Conservation (phyloP, 441 rosid species). For the Syzygium malaccense region DNA sequence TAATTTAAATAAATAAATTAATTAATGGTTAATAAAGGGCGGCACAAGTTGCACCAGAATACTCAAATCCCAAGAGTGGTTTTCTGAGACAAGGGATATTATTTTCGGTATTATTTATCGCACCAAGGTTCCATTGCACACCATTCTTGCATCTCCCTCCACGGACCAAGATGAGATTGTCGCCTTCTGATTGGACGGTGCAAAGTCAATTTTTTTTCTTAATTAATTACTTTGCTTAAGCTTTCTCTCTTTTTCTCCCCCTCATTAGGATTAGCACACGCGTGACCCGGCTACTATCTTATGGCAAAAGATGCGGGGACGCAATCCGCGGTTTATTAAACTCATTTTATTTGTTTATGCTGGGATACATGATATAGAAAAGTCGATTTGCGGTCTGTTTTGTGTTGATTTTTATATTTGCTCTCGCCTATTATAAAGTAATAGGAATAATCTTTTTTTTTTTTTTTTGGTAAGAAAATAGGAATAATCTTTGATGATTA, state of each 20-base stretch:
- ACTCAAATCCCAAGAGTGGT: constrained; percentile 8
- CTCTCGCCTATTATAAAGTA: not conserved
- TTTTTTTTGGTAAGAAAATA: too few species aligned
- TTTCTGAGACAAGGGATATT: not conserved
- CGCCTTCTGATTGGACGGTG: not conserved
- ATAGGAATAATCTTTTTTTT: not conserved
- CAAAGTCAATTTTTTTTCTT: not conserved
- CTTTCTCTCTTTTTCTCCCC: not conserved
- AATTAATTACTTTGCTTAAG: not conserved
- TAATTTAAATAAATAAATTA: not conserved
- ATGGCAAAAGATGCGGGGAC: not conserved
- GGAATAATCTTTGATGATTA: not conserved
- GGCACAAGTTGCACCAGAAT: constrained; percentile 1
- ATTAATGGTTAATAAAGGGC: not conserved
- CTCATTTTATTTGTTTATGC: not conserved
- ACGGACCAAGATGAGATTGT: constrained; percentile 2
- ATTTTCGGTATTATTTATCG: not conserved
- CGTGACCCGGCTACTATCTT: not conserved
- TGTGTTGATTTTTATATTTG: not conserved
- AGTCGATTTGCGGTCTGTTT: not conserved
- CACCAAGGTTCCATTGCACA: not conserved
- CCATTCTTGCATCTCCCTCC: constrained; percentile 2
- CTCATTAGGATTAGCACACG: not conserved
- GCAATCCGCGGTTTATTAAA: not conserved
- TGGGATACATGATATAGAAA: not conserved